Percentiles rank a stretch among this genome's conserved stretches.
phyloP scores from a whole-genome alignment of 352 stramenopile species.

The Elongisporangium undulatum region DNA sequence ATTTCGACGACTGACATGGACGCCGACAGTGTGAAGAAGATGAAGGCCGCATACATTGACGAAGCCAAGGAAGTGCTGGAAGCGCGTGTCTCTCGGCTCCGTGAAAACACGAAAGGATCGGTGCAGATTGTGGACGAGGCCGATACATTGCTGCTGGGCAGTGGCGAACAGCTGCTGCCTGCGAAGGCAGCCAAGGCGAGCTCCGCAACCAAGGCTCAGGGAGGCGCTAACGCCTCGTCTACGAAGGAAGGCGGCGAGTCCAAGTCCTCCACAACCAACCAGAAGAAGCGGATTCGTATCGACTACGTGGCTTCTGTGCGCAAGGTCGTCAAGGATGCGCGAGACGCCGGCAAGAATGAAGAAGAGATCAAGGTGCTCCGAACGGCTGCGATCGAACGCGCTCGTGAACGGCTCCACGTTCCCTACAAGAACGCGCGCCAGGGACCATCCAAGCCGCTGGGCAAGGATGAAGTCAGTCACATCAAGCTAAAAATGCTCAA shows the following conservation, averaged over 20 bases:
- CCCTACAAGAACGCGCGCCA: slow-evolving; percentile 76
- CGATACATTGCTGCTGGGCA: slow-evolving; percentile 59
- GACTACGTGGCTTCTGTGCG: slow-evolving; percentile 84
- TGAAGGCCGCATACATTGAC: slow-evolving; percentile 87
- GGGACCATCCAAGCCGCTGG: slow-evolving; percentile 67
- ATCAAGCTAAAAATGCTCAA: slow-evolving; percentile 87
- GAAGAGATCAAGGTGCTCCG: slow-evolving; percentile 73
- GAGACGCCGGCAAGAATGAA: slow-evolving; percentile 68
- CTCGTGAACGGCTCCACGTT: slow-evolving; percentile 69
- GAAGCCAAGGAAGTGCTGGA: slow-evolving; percentile 87
- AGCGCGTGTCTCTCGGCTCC: slow-evolving; percentile 71
- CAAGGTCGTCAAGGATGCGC: slow-evolving; percentile 71
- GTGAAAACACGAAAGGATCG: slow-evolving; percentile 66
- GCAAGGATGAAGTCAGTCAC: slow-evolving; percentile 78
- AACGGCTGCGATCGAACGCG: slow-evolving; percentile 68
- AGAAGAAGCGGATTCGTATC: slow-evolving; percentile 84
- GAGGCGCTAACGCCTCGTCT: not conserved
- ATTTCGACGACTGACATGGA: slow-evolving; percentile 83
- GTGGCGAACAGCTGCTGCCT: slow-evolving; percentile 37
- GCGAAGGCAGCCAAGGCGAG: slow-evolving; percentile 30
- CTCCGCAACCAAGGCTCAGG: slow-evolving; percentile 19
- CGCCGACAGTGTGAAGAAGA: slow-evolving; percentile 79
- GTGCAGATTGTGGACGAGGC: slow-evolving; percentile 79
- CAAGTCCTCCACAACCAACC: slow-evolving; percentile 18
- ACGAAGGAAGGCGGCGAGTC: slow-evolving; percentile 1